A percentile compares a stretch with the other conserved stretches of the same genome.
Conservation (phyloP, 2,329 filamentous ascomycete species). For the Calonectria pseudoturangicola region DNA sequence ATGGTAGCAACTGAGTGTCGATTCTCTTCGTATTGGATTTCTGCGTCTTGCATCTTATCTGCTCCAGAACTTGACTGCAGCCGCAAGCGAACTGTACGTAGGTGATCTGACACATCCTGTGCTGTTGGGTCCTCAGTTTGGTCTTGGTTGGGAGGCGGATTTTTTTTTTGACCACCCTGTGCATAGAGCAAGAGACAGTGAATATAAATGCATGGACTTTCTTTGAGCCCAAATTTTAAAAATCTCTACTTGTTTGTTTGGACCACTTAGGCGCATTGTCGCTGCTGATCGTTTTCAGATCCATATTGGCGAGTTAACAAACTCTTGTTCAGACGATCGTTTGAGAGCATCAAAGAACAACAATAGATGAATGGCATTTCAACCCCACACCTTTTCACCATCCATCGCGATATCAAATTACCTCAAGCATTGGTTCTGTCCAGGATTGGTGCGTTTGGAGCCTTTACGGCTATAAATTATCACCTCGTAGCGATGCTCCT, state of each 20-base stretch:
- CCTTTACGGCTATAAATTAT: not conserved
- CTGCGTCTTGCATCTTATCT: not conserved
- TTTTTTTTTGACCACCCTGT: not conserved
- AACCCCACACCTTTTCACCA: not conserved
- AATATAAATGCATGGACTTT: not conserved
- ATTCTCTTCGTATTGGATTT: not conserved
- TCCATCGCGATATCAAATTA: not conserved
- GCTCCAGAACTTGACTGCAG: not conserved
- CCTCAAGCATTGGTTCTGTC: not conserved
- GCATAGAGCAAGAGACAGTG: not conserved
- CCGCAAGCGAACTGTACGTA: not conserved
- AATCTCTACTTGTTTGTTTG: not conserved
- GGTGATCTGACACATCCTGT: not conserved
- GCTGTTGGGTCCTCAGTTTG: not conserved
- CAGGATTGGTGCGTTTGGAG: not conserved
- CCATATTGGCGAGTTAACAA: constrained; percentile 24
- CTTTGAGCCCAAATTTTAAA: no score
- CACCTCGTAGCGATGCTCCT: constrained; percentile 3
- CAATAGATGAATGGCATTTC: not conserved
- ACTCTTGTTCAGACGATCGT: constrained; percentile 34
- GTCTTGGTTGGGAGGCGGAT: no score
- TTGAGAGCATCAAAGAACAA: constrained; percentile 25
- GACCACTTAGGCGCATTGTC: not conserved
- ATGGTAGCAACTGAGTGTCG: not conserved
- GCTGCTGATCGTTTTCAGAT: not conserved